Conservation (phyloP, 2,329 filamentous ascomycete genomes). For the Diaporthe nobilis region DNA sequence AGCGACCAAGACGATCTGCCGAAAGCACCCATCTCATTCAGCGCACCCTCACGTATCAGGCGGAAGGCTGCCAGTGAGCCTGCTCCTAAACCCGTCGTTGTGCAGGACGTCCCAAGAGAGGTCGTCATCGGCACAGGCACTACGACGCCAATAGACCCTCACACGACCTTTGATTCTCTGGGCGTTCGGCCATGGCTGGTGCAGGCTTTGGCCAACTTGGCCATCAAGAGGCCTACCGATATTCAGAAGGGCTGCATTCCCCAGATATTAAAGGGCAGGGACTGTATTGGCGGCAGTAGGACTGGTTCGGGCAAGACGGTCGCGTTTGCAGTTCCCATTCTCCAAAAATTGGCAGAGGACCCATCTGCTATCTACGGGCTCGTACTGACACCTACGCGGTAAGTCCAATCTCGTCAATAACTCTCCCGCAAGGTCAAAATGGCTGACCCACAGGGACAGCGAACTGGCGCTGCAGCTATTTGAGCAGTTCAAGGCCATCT, state of each 20-base stretch:
- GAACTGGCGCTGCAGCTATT: slow-evolving; percentile 96
- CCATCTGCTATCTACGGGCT: slow-evolving; percentile 92
- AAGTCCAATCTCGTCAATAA: slow-evolving; percentile 42
- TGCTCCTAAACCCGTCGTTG: slow-evolving; percentile 21
- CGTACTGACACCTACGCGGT: slow-evolving; percentile 89
- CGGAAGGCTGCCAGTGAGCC: slow-evolving; percentile 48
- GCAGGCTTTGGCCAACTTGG: slow-evolving; percentile 78
- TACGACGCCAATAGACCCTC: slow-evolving; percentile 65
- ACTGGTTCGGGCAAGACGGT: slow-evolving; percentile 98
- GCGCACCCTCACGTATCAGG: slow-evolving; percentile 68
- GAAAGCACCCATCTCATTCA: slow-evolving; percentile 52
- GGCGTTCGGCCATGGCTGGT: slow-evolving; percentile 89
- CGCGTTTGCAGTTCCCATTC: slow-evolving; percentile 92
- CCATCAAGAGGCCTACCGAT: slow-evolving; percentile 88
- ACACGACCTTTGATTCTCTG: slow-evolving; percentile 79
- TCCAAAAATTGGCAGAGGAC: slow-evolving; percentile 94
- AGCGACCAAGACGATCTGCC: slow-evolving; percentile 52
- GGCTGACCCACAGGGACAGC: slow-evolving; percentile 50
- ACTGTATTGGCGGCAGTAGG: slow-evolving; percentile 94
- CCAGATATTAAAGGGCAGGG: slow-evolving; percentile 88
- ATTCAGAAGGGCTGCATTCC: slow-evolving; percentile 96
- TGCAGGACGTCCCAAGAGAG: slow-evolving; percentile 48
- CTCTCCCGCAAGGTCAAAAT: neutral
- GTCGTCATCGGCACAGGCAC: slow-evolving; percentile 44
- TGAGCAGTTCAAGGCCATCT: slow-evolving; percentile 95